Percentiles rank a stretch among this genome's conserved stretches.
phyloP scores from a whole-genome alignment of 495 filamentous ascomycete species.

The Penicillium lagena region DNA sequence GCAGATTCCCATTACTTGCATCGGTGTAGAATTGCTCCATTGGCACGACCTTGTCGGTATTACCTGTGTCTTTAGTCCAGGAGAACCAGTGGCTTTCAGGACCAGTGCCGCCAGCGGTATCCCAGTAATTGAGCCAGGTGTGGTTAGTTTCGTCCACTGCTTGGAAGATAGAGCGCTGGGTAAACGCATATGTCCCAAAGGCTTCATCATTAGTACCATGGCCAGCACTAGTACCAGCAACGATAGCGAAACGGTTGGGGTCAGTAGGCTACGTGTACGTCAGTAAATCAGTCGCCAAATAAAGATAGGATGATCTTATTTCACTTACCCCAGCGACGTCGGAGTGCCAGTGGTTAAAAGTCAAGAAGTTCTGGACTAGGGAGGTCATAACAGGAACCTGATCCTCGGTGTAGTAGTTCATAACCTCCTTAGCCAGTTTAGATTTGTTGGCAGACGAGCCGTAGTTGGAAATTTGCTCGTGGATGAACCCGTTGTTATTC shows the following conservation, averaged over 20 bases:
- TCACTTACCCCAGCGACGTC: slow-evolving; percentile 39
- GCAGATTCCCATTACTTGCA: slow-evolving; percentile 30
- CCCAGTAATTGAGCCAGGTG: slow-evolving; percentile 46
- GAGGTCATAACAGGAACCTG: slow-evolving; percentile 40
- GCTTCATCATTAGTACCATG: slow-evolving; percentile 39
- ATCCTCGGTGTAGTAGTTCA: slow-evolving; percentile 46
- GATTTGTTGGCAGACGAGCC: slow-evolving; percentile 24
- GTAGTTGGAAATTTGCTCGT: slow-evolving; percentile 38
- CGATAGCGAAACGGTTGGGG: slow-evolving; percentile 42
- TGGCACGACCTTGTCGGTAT: slow-evolving; percentile 23
- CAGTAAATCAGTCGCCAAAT: no score
- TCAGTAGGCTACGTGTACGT: slow-evolving; percentile 28
- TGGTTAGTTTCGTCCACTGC: slow-evolving; percentile 34
- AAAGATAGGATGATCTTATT: no score
- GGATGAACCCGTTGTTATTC: slow-evolving; percentile 40
- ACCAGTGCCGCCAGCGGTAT: slow-evolving; percentile 23
- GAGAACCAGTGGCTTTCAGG: slow-evolving; percentile 22
- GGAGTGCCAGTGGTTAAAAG: slow-evolving; percentile 48
- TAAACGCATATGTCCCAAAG: slow-evolving; percentile 32
- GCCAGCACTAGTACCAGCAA: slow-evolving; percentile 40
- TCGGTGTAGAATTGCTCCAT: slow-evolving; percentile 32
- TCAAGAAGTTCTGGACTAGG: slow-evolving; percentile 44
- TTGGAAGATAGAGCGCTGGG: slow-evolving; percentile 43
- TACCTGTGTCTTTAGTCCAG: slow-evolving; percentile 33
- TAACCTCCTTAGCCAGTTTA: slow-evolving; percentile 33